These are phyloP conservation scores for Lyophyllum decastes DNA, from an alignment of 768 basidiomycete genomes.

Conservation along the genomic window DNA sequence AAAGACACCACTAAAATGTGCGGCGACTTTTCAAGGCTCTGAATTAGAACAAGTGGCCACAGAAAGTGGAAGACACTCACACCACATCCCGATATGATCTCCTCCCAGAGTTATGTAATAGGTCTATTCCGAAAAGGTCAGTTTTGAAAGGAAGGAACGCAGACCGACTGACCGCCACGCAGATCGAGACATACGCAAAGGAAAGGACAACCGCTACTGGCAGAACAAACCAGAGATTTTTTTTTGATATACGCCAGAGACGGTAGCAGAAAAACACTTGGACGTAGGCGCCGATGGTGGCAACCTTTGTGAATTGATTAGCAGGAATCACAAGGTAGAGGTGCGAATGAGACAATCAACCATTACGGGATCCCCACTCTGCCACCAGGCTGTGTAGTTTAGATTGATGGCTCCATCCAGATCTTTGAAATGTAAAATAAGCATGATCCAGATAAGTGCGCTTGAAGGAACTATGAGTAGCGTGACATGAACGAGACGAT, in stretches of 20 bases:
- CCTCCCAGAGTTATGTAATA: slow-evolving; percentile 26
- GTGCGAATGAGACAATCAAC: slow-evolving; percentile 13
- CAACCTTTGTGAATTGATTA: slow-evolving; percentile 21
- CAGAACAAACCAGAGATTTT: slow-evolving; percentile 20
- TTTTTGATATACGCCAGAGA: slow-evolving; percentile 28
- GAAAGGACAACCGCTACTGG: slow-evolving; percentile 22
- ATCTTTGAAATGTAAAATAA: slow-evolving; percentile 28
- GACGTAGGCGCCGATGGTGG: slow-evolving; percentile 32
- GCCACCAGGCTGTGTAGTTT: slow-evolving; percentile 34
- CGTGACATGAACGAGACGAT: neutral
- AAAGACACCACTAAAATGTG: slow-evolving; percentile 26
- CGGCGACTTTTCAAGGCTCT: slow-evolving; percentile 23
- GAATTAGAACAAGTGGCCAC: neutral
- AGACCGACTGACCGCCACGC: slow-evolving; percentile 24
- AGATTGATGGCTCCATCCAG: slow-evolving; percentile 28
- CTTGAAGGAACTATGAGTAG: slow-evolving; percentile 12
- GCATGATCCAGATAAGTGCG: slow-evolving; percentile 31
- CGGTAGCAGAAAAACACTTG: slow-evolving; percentile 33
- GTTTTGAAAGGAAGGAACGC: neutral
- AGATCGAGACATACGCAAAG: slow-evolving; percentile 29
- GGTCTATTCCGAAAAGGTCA: slow-evolving; percentile 17
- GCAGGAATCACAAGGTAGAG: neutral
- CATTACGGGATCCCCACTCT: slow-evolving; percentile 29
- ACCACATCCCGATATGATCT: slow-evolving; percentile 25
- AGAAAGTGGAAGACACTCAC: slow-evolving; percentile 16